These are phyloP conservation scores for Boletus vermiculosoides DNA, from an alignment of 768 basidiomycete species.

Conservation along the genomic window DNA sequence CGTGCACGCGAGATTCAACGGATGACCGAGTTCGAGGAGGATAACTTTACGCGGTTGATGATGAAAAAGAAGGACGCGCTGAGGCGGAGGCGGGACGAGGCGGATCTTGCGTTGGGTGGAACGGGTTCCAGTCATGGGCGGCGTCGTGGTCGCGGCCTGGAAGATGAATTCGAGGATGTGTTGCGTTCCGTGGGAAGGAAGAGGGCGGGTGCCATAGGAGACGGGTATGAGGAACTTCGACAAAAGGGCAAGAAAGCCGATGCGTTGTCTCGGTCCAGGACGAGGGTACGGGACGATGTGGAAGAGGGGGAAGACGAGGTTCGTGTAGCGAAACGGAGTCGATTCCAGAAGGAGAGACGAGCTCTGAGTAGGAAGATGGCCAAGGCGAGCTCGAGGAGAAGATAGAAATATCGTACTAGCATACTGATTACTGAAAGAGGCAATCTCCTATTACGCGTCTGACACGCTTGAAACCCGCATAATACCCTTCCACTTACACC, in stretches of 20 bases:
- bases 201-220: constrained; percentile 43
- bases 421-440: neutral
- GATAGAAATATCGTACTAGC: constrained; percentile 11
- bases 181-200: constrained; percentile 57
- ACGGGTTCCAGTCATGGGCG: constrained; percentile 55
- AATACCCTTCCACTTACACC: neutral
- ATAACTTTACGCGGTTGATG: constrained; percentile 87
- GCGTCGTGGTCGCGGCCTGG: constrained; percentile 64
- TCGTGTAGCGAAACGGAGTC: constrained; percentile 36
- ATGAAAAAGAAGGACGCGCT: constrained; percentile 86
- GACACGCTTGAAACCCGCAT: neutral
- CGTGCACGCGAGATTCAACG: constrained; percentile 79
- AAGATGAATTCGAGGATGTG: constrained; percentile 84
- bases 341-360: constrained; percentile 45
- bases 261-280: constrained; percentile 58
- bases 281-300: constrained; percentile 29
- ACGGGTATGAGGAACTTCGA: constrained; percentile 83
- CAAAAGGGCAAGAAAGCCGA: constrained; percentile 61
- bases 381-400: constrained; percentile 19
- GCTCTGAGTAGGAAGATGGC: constrained; percentile 32
- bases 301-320: constrained; percentile 31
- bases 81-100: constrained; percentile 76
- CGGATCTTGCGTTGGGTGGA: constrained; percentile 83
- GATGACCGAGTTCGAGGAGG: constrained; percentile 89
- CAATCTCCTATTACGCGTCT: neutral